phyloP scores from a whole-genome alignment of 768 basidiomycete genomes.

The Hebeloma cylindrosporum region DNA sequence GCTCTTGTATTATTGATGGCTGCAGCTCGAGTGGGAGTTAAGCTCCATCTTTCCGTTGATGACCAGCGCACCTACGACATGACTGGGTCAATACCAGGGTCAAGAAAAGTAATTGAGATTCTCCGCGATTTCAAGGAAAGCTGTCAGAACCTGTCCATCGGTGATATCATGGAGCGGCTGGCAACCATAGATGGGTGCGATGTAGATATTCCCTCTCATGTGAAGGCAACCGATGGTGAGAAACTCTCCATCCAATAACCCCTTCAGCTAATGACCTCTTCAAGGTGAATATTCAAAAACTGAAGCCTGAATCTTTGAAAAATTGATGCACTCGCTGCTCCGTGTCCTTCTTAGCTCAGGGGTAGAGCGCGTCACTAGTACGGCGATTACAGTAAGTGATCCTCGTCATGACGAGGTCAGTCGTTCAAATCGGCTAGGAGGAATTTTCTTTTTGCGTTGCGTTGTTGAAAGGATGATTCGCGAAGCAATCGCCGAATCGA shows the following conservation, averaged over 20 bases:
- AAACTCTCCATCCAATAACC: no score
- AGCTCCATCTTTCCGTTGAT: slow-evolving; percentile 27
- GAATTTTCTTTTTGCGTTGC: slow-evolving; percentile 18
- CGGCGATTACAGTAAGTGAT: background rate
- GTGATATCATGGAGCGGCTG: no score
- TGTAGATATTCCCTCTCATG: no score
- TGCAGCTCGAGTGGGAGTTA: slow-evolving; percentile 26
- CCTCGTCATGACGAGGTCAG: slow-evolving; percentile 33
- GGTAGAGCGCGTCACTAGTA: slow-evolving; percentile 57
- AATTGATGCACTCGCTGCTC: no score
- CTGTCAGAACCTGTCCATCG: background rate
- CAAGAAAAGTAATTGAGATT: background rate
- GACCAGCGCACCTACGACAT: slow-evolving; percentile 10
- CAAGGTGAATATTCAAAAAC: no score
- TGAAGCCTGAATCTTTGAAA: no score
- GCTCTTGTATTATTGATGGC: slow-evolving; percentile 28
- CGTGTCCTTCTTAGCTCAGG: slow-evolving; percentile 53
- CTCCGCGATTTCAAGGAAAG: background rate
- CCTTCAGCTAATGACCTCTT: no score
- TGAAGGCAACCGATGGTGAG: no score
- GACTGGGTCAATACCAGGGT: background rate
- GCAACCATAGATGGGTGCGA: no score
- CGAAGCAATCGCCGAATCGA: no score
- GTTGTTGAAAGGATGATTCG: no score
- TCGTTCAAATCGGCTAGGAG: slow-evolving; percentile 37